Evolutionary conservation across 106 monocot species (phyloP).

Genomic region (Cymbidium sinense): DNA sequence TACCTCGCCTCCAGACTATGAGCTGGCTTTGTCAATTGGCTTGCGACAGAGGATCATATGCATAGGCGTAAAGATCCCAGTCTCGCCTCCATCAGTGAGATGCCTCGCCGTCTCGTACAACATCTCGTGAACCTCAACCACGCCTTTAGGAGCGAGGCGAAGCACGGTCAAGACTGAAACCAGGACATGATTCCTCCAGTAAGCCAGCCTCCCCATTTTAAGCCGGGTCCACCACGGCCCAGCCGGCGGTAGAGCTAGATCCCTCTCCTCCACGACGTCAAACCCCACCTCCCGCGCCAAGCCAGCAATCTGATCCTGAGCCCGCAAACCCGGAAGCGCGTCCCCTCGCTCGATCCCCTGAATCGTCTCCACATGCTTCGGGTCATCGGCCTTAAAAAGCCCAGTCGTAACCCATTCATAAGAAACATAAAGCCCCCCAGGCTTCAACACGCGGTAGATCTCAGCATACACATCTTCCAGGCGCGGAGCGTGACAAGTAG

Average conservation of each 20-base stretch:
- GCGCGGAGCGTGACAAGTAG: constrained; percentile 29
- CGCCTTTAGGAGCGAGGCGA: constrained; percentile 55
- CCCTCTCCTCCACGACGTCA: constrained; percentile 52
- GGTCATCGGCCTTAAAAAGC: constrained; percentile 33
- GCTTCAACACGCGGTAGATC: constrained; percentile 56
- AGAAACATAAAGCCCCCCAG: constrained; percentile 50
- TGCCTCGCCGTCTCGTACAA: constrained; percentile 57
- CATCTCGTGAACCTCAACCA: constrained; percentile 75
- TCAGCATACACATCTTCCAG: constrained; percentile 65
- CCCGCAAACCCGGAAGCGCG: constrained; percentile 61
- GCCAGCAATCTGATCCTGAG: constrained; percentile 42
- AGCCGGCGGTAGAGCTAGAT: constrained; percentile 51
- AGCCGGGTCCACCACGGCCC: constrained; percentile 72
- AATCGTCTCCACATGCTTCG: constrained; percentile 47
- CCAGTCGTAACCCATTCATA: constrained; percentile 81
- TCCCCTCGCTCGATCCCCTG: constrained; percentile 71
- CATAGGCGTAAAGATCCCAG: constrained; percentile 73
- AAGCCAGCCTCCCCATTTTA: constrained; percentile 62
- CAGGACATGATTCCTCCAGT: constrained; percentile 66
- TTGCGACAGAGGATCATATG: constrained; percentile 73
- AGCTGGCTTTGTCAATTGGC: neutral
- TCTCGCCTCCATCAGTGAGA: constrained; percentile 55
- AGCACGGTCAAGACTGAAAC: constrained; percentile 34
- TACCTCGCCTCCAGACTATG: neutral
- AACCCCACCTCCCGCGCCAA: constrained; percentile 48